Base-by-base conservation (phyloP, 257 asterid species). In the Cordia subcordata region DNA sequence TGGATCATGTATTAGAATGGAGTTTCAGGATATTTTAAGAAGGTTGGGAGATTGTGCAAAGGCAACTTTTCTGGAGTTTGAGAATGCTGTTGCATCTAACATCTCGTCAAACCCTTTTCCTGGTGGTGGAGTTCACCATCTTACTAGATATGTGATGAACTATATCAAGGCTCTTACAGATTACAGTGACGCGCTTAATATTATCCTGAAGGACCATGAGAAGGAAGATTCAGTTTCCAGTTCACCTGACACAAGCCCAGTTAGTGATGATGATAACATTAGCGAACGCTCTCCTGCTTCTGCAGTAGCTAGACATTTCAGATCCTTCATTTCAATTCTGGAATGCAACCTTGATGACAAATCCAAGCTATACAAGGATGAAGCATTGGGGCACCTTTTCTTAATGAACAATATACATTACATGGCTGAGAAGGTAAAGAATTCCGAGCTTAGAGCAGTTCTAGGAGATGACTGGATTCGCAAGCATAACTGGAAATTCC, bases 381-480 rank as follows among this genome's bases (percentile, higher is more conserved):
- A 86, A 14, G 64, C 96, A 0, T 70, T 88, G 32, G 80, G 73
- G 22, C 93, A 88, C 66, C 67, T 92, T 59, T 92, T 92, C 78
- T 53, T 92, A 50, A 88, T 86, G 96, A 92, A 92, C 83, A 92
- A 88, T 68, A 68, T 81, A 9, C 96, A 86, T 53, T 92, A 92
- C 75, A 92, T 92, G 85, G 87, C 95, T 0, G 90, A 86, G 32
- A 92, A 86, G 67, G 93, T 76, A 1, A 88, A 86, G 61, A 66
- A 53, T 3, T 79, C 95, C 0, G 93, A 82, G 70, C 79, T 92
- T 14, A 77, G 94, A 44, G 77, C 72, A 17, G 74, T 84, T 5
- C 46, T 92, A 0, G 95, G 96, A 0, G 96, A 88, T 39, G 86
- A 68, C 8, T 92, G 96, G 99, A 86, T 92, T 16, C 70, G 87